phyloP scores from a whole-genome alignment of 257 asterid genomes.

The Nicotiana knightiana region DNA sequence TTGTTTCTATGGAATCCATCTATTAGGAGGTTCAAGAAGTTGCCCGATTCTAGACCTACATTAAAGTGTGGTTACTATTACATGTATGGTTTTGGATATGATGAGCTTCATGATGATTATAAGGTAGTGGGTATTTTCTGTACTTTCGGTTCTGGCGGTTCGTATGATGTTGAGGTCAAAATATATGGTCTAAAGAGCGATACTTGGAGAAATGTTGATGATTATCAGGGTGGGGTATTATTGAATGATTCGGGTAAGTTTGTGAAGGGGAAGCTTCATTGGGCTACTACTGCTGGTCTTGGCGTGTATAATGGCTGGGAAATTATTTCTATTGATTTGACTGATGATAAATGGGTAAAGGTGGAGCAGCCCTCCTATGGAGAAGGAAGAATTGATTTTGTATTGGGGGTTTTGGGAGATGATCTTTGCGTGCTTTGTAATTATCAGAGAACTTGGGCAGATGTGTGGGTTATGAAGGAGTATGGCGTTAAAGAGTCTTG shows the following conservation, averaged over 20 bases:
- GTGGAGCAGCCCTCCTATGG: not conserved
- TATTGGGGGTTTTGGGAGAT: slow-evolving; percentile 8
- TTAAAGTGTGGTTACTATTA: not conserved
- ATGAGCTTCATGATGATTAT: too few species aligned
- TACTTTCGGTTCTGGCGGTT: not conserved
- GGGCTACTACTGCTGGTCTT: not conserved
- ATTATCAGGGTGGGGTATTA: not conserved
- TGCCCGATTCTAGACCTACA: slow-evolving; percentile 30
- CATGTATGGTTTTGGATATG: too few species aligned
- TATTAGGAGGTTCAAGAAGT: slow-evolving; percentile 22
- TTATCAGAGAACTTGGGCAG: not conserved
- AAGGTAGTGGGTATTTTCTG: not conserved
- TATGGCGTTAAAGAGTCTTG: slow-evolving; percentile 29
- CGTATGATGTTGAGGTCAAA: not conserved
- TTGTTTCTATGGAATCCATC: slow-evolving; percentile 46
- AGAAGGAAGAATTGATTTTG: not conserved
- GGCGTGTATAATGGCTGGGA: not conserved
- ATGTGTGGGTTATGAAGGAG: slow-evolving; percentile 35
- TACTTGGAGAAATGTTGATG: slow-evolving; percentile 18
- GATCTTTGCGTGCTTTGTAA: slow-evolving; percentile 10
- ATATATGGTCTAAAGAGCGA: not conserved
- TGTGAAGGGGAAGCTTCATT: not conserved
- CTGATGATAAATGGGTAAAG: not conserved
- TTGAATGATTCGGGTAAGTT: slow-evolving; percentile 7
- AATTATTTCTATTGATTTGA: slow-evolving; percentile 17